Percentiles rank a stretch among this genome's conserved stretches.
These are phyloP conservation scores for Chalaropsis thielavioides DNA, from an alignment of 2,329 filamentous ascomycete species.

Conservation along the genomic window DNA sequence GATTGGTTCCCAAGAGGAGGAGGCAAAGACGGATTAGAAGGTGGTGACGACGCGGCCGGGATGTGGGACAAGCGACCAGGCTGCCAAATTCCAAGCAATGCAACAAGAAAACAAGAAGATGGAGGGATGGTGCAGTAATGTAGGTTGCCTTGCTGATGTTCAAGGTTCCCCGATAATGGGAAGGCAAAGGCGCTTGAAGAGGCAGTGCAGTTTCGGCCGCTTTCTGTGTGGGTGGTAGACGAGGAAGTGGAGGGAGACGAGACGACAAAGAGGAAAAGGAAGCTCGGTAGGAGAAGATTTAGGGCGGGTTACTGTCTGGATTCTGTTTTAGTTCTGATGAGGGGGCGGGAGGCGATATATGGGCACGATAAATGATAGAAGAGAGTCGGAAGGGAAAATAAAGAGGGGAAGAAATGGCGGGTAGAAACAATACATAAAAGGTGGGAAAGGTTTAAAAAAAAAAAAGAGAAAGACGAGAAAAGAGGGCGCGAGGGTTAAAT, in stretches of 20 bases:
- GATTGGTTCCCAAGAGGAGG: background rate
- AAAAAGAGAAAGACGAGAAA: background rate
- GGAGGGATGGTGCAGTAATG: background rate
- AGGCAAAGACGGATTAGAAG: background rate
- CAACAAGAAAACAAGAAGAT: background rate
- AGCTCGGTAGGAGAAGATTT: background rate
- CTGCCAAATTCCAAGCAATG: constrained; percentile 10
- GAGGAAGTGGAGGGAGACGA: background rate
- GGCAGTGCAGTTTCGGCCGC: background rate
- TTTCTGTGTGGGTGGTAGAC: background rate
- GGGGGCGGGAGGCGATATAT: background rate
- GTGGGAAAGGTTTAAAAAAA: background rate
- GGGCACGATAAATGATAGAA: background rate
- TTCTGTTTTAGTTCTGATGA: background rate
- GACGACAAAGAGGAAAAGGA: background rate
- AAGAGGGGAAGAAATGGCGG: constrained; percentile 6
- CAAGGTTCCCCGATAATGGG: background rate
- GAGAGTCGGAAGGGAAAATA: background rate
- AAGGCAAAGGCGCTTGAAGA: background rate
- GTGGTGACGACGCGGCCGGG: constrained; percentile 1
- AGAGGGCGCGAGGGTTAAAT: background rate
- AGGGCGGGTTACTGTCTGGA: background rate
- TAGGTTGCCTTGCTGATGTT: background rate
- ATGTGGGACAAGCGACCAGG: constrained; percentile 7
- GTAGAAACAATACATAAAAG: background rate